Base-by-base conservation (phyloP, 768 basidiomycete species). In the Tylopilus plumbeoviolaceoides region DNA sequence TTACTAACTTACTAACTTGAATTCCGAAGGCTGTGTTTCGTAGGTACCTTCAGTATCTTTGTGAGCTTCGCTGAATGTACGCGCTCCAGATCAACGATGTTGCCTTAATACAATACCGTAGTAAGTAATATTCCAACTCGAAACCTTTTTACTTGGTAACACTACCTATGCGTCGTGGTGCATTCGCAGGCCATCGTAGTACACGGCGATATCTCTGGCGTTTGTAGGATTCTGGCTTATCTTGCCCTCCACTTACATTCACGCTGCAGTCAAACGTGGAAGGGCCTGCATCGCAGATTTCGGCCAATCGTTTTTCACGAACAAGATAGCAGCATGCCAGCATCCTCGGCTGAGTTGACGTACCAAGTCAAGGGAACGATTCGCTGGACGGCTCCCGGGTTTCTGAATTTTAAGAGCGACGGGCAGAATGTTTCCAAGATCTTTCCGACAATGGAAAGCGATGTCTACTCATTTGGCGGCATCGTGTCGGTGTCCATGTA, bases 301-400 rank as follows among this genome's bases (percentile, higher is more conserved):
- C 48, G 78, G 78, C 4, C 58, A 79, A 3, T 79, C 77, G 2
- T 71, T 63, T 20, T 63, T 79, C 47, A 55, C 69, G 31, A 64
- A 63, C 1, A 70, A 75, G 33, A 58, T 75, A 27, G 59, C 70
- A 38, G 64, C n/a, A n/a, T n/a, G n/a, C n/a, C n/a, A n/a, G n/a
- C 65, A 6, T 64, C 65, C 17, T 68, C 63, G 17, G 57, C 66
- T 12, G 69, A 69, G 25, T 71, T 73, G 72, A 46, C 56, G 1
- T 66, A 54, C n/a, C 56, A 57, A 46, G 31, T 35, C 7, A 63
- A 49, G 38, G 78, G 77, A 3, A 73, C 77, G n/a, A 65, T 79
- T 18, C 72, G 78, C 2, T 80, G 78, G 76, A 74, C 78, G 10
- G 79, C 79, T 27, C 67, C 77, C 0, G 64, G 72, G 28, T 58